Evolutionary conservation across 2,329 filamentous ascomycete species (phyloP), one percentile per base, ranked within the genome.

Genomic region (Pseudogymnoascus sp.): DNA sequence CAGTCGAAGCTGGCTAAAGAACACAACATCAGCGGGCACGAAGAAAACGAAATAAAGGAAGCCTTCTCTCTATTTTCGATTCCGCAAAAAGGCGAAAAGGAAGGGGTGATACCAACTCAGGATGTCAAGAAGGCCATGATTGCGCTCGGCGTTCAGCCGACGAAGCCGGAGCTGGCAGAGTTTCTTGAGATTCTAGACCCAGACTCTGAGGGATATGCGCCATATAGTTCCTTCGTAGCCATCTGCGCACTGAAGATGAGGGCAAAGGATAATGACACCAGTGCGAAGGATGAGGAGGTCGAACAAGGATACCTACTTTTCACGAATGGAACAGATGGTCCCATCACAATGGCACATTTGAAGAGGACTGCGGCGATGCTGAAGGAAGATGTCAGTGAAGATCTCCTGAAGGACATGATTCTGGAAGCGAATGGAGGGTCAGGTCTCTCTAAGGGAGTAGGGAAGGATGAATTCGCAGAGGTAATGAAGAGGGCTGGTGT

Each of bases 1-100:
- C 85, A 85, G 70, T 96, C 92, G 62, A 95, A 91, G 74, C 89
- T 97, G 68, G 93, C 93, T 30, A 93, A 92, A 76, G 91, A 96
- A 71, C 86, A 97, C 80, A 87, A 91, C 73, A 85, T 97, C 70
- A 87, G 85, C 12, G 88, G 86, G 39, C 84, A 88, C 65, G 88
- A 97, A 75, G 93, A 97, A 76, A 82, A 83, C 67, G 91, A 97
- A 76, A 96, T 99, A 71, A 86, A 85, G 69, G 92, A 97, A 74
- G 92, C 92, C 12, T 97, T 94, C 74, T 80, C 83, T 20, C 81
- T 97, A 6, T 99, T 97, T 73, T 78, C 86, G 1, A 25, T 58
- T 3, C 84, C 86, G 36, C 84, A 84, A 73, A 80, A 85, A 18
- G 84, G 87, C 59, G 87, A 92, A 68, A 90, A 90, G 70, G 78